Conservation (phyloP, 164 flowering plant species). For the Annona squamosa region DNA sequence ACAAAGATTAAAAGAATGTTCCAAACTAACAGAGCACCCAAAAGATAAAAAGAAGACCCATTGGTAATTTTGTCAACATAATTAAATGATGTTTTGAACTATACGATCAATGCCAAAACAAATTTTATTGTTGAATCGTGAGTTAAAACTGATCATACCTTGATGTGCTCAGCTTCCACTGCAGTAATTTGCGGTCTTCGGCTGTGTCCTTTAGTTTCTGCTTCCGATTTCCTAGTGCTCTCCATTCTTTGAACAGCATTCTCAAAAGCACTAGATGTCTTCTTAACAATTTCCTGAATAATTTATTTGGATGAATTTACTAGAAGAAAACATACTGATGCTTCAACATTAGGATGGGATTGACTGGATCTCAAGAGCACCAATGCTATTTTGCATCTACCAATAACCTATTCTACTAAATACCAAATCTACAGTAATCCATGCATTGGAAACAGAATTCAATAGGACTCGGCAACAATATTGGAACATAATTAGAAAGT, state of each 20-base stretch:
- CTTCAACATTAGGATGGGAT: background rate
- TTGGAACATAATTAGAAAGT: background rate
- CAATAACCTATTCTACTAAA: background rate
- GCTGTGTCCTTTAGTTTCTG: conserved; percentile 15
- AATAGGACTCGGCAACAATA: background rate
- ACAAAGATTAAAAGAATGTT: background rate
- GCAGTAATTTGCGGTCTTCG: conserved; percentile 14
- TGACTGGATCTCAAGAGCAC: background rate
- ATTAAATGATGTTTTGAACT: background rate
- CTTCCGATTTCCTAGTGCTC: conserved; percentile 6
- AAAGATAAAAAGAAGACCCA: background rate
- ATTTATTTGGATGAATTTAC: background rate
- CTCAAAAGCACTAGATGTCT: conserved; percentile 40
- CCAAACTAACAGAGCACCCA: background rate
- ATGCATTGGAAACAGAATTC: background rate
- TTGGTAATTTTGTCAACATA: background rate
- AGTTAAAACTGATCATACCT: conserved; percentile 30
- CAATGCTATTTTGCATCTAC: background rate
- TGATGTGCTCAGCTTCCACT: conserved; percentile 22
- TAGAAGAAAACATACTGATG: background rate
- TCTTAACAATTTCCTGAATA: conserved; percentile 49
- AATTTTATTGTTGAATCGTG: background rate
- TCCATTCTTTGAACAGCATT: conserved; percentile 28
- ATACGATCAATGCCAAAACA: background rate
- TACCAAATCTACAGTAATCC: background rate